Base-by-base conservation (phyloP, 768 basidiomycete species). In the Mycena venus region DNA sequence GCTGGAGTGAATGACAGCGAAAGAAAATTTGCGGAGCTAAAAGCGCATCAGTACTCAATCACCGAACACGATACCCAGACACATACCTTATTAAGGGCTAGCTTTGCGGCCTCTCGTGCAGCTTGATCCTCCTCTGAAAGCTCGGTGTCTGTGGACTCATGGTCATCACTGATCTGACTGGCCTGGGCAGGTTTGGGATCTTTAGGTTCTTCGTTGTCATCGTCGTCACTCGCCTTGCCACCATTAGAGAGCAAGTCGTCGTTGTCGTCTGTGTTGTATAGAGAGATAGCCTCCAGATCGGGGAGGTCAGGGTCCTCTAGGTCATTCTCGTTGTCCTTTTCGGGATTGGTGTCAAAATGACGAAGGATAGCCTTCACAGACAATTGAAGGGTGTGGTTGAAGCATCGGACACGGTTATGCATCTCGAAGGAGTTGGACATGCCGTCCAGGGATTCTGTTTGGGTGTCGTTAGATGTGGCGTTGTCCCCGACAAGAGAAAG, bases 21-120 rank as follows among this genome's bases (percentile, higher is more conserved):
- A 79, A 2, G 76, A 34, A 1, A 82, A 36, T 49, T 76, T 81
- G 2, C 65, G 66, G 53, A 82, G 63, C 82, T 81, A 56, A 42
- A 29, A 38, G 32, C 34, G 27, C 27, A 31, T n/a, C n/a, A n/a
- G n/a, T n/a, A n/a, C n/a, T n/a, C n/a, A n/a, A n/a, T n/a, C n/a
- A n/a, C n/a, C n/a, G n/a, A n/a, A n/a, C n/a, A n/a, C n/a, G n/a
- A n/a, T n/a, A n/a, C n/a, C n/a, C n/a, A n/a, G n/a, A n/a, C n/a
- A 51, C 23, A 15, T 25, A 70, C 69, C n/a, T 49, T 53, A 25
- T 36, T 5, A 6, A 64, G 14, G 1, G 62, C 51, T 1, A n/a
- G 29, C 25, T 61, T 59, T 2, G 44, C 56, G 1, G 15, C 62
- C 44, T 62, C 69, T 0, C 63, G 31, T 15, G 55, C 63, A 14